These are phyloP conservation scores for Hsuehochloa calcarea DNA, from an alignment of 176 grass and related monocot species.

Conservation along the genomic window DNA sequence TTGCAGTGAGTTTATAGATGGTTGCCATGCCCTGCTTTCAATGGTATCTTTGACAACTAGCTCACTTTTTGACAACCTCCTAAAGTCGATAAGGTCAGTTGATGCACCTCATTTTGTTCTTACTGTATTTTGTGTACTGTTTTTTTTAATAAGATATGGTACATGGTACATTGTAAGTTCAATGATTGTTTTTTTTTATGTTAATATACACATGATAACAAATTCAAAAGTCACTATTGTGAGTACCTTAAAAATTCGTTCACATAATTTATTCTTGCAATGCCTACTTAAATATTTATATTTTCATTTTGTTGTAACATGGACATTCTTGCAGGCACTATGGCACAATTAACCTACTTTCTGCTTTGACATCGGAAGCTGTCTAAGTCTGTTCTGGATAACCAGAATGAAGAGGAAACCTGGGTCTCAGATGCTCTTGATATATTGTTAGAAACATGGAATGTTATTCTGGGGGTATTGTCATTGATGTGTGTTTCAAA, in stretches of 20 bases:
- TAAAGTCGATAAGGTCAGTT: slow-evolving; percentile 81
- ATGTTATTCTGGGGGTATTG: slow-evolving; percentile 83
- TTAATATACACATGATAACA: slow-evolving; percentile 14
- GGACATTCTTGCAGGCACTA: slow-evolving; percentile 61
- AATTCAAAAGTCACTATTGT: background rate
- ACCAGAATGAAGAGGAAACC: slow-evolving; percentile 78
- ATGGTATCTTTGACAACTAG: slow-evolving; percentile 74
- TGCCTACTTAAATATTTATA: slow-evolving; percentile 13
- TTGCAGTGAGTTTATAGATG: slow-evolving; percentile 93
- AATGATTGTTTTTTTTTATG: background rate
- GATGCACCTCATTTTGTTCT: background rate
- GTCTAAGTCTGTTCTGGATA: slow-evolving; percentile 68
- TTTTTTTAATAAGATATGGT: background rate
- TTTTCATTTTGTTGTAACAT: slow-evolving; percentile 33
- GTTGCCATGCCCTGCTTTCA: slow-evolving; percentile 89
- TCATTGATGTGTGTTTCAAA: background rate
- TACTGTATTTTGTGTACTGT: background rate
- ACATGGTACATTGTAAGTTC: background rate
- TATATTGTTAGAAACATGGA: slow-evolving; percentile 96
- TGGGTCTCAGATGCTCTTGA: slow-evolving; percentile 86
- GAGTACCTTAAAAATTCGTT: slow-evolving; percentile 10
- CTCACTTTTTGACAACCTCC: too few relatives aligned
- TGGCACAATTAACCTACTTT: slow-evolving; percentile 79
- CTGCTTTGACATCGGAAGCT: slow-evolving; percentile 84
- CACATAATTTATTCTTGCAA: slow-evolving; percentile 12